phyloP scores from a whole-genome alignment of 129 eudicot species.

The Arctium minus region DNA sequence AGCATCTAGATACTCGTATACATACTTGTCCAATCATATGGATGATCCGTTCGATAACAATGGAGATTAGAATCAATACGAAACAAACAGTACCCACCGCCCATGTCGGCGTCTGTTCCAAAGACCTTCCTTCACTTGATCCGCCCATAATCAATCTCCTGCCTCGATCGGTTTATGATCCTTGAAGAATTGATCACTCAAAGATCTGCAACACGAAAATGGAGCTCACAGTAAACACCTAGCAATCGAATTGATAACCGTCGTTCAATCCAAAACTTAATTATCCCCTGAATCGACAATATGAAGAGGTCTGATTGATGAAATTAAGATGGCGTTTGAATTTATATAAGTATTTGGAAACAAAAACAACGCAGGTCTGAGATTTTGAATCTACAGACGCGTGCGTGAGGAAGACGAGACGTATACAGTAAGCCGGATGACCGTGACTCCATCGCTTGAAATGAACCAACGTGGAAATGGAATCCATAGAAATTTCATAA shows the following conservation, averaged over 20 bases:
- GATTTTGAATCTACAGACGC: neutral
- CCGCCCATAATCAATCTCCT: conserved; percentile 39
- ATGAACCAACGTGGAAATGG: neutral
- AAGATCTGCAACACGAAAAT: neutral
- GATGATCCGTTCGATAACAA: conserved; percentile 45
- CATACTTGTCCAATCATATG: conserved; percentile 52
- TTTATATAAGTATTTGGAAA: neutral
- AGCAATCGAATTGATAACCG: neutral
- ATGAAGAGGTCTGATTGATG: too few relatives aligned
- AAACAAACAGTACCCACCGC: conserved; percentile 59
- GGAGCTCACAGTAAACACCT: neutral
- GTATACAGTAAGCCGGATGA: neutral
- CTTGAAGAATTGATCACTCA: neutral
- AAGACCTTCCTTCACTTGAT: conserved; percentile 49
- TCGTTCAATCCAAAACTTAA: neutral
- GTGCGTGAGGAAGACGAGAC: neutral
- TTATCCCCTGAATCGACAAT: too few relatives aligned
- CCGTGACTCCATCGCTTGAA: neutral
- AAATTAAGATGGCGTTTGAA: neutral
- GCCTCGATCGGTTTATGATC: neutral
- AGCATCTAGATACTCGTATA: neutral
- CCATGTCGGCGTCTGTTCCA: conserved; percentile 81
- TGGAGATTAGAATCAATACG: conserved; percentile 45
- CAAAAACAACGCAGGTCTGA: neutral
- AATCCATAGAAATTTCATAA: too few relatives aligned